These are phyloP conservation scores for Entonaema liquescens DNA, from an alignment of 495 filamentous ascomycete species.

Conservation along the genomic window DNA sequence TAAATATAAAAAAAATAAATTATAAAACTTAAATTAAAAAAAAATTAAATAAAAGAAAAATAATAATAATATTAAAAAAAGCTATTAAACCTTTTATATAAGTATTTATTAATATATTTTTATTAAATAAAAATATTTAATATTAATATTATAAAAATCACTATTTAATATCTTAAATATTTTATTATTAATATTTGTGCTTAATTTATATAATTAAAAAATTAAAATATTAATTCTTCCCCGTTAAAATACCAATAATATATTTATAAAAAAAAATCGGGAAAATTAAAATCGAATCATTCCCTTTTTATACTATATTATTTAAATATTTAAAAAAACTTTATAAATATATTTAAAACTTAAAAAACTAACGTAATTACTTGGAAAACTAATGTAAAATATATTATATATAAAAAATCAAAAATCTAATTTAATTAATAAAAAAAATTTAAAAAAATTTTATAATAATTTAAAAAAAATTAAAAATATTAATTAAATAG, in stretches of 20 bases:
- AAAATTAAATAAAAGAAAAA: no score
- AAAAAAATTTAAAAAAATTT: not conserved
- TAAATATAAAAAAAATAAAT: no score
- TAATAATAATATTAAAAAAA: no score
- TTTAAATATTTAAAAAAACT: not conserved
- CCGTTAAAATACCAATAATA: not conserved
- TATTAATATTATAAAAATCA: not conserved
- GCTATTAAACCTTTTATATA: no score
- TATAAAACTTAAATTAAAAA: no score
- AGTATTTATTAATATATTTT: not conserved
- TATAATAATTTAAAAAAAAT: not conserved
- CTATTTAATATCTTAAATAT: not conserved
- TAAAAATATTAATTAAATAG: not conserved
- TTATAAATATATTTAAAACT: not conserved
- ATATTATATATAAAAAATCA: not conserved
- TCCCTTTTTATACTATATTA: not conserved
- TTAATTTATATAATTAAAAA: not conserved
- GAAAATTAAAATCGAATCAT: not conserved
- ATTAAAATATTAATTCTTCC: not conserved
- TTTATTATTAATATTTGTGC: not conserved
- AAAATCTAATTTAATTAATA: not conserved
- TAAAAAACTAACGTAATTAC: not conserved
- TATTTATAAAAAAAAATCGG: not conserved
- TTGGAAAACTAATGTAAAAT: not conserved
- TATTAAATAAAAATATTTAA: not conserved